Percentiles rank a stretch among this genome's conserved stretches.
phyloP scores from a whole-genome alignment of 2,329 filamentous ascomycete species.

The Trichoderma gracile region DNA sequence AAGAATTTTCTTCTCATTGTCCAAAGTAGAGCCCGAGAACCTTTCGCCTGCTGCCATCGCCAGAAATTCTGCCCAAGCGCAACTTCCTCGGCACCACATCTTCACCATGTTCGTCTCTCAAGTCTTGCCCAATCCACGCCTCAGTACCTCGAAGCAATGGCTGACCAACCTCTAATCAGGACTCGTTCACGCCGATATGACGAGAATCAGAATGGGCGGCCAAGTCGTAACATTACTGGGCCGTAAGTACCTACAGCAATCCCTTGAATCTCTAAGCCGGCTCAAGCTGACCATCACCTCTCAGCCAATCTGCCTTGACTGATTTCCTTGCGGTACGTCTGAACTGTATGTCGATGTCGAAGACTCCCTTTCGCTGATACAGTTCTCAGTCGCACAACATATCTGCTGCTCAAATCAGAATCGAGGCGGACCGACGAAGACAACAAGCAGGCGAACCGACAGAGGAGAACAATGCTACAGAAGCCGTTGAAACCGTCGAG shows the following conservation, averaged over 20 bases:
- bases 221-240: slow-evolving; percentile 41
- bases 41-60: neutral
- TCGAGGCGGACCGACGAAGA: slow-evolving; percentile 53
- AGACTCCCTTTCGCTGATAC: slow-evolving; percentile 31
- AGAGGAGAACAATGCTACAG: slow-evolving; percentile 29
- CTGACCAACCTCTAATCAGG: slow-evolving; percentile 23
- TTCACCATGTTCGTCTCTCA: slow-evolving; percentile 16
- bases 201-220: slow-evolving; percentile 29
- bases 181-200: slow-evolving; percentile 27
- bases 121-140: neutral
- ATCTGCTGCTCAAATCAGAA: slow-evolving; percentile 58
- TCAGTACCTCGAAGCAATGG: neutral
- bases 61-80: neutral
- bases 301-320: slow-evolving; percentile 54
- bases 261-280: neutral
- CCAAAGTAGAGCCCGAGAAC: neutral
- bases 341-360: slow-evolving; percentile 62
- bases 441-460: slow-evolving; percentile 31
- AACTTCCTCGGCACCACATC: neutral
- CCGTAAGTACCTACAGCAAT: slow-evolving; percentile 37
- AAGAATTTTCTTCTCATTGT: neutral
- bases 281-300: slow-evolving; percentile 22
- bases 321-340: slow-evolving; percentile 52
- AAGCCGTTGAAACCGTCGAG: slow-evolving; percentile 16
- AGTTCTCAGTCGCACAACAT: slow-evolving; percentile 66